phyloP scores from a whole-genome alignment of 345 rosid species.

The Ceriops decandra region DNA sequence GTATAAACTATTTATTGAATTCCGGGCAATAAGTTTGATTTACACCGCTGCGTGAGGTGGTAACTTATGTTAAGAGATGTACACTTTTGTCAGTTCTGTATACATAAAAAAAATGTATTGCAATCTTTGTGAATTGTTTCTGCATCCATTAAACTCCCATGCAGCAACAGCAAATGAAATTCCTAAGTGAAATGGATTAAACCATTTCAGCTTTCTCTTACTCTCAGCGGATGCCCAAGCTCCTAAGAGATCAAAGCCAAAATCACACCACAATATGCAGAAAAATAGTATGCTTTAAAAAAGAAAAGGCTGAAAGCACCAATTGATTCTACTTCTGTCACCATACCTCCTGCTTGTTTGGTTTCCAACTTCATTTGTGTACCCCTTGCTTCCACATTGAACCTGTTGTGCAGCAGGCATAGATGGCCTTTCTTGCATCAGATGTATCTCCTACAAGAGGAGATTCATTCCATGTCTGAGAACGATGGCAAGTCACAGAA shows the following conservation, averaged over 20 bases:
- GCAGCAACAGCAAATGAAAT: neutral
- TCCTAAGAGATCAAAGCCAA: slow-evolving; percentile 39
- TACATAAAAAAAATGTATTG: slow-evolving; percentile 7
- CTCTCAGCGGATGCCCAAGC: slow-evolving; percentile 54
- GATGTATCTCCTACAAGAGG: slow-evolving; percentile 29
- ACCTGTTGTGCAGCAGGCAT: slow-evolving; percentile 34
- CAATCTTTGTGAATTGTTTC: neutral
- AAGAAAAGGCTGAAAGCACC: neutral
- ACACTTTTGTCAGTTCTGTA: slow-evolving; percentile 14
- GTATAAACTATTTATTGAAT: slow-evolving; percentile 15
- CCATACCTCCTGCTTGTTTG: slow-evolving; percentile 44
- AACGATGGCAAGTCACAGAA: neutral
- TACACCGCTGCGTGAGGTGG: slow-evolving; percentile 17
- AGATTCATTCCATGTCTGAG: neutral
- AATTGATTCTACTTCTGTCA: neutral
- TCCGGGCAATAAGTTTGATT: slow-evolving; percentile 14
- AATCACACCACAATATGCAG: neutral
- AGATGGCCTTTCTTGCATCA: slow-evolving; percentile 32
- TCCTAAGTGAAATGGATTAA: neutral
- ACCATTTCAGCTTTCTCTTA: slow-evolving; percentile 8
- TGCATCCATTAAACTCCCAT: slow-evolving; percentile 7
- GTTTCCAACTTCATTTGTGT: slow-evolving; percentile 35
- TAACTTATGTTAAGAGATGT: slow-evolving; percentile 15
- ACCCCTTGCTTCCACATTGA: slow-evolving; percentile 31
- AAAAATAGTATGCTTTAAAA: neutral